These are phyloP conservation scores for Penicillium sp. DNA, from an alignment of 2,329 filamentous ascomycete genomes.

Conservation along the genomic window DNA sequence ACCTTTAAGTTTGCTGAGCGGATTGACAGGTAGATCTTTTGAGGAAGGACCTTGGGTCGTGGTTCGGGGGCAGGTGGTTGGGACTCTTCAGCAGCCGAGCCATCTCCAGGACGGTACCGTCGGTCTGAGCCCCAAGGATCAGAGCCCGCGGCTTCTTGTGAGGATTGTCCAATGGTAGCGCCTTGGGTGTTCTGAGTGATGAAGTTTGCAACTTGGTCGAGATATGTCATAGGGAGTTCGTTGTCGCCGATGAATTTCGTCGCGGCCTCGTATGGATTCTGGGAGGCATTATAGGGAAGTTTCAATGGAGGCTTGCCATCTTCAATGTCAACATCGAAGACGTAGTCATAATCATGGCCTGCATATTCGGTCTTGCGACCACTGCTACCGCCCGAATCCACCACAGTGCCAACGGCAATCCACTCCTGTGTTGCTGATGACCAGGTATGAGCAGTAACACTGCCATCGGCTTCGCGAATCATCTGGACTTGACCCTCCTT, in stretches of 20 bases:
- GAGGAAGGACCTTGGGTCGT: constrained; percentile 68
- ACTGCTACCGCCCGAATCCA: constrained; percentile 81
- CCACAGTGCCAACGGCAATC: constrained; percentile 90
- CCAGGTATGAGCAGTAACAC: constrained; percentile 86
- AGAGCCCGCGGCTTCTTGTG: constrained; percentile 51
- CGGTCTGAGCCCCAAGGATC: constrained; percentile 79
- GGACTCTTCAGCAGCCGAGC: constrained; percentile 35
- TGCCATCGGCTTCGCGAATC: constrained; percentile 79
- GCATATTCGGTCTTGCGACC: constrained; percentile 75
- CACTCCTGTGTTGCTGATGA: constrained; percentile 71
- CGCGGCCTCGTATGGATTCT: constrained; percentile 90
- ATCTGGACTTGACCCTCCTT: constrained; percentile 96
- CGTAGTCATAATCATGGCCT: constrained; percentile 90
- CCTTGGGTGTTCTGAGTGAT: constrained; percentile 89
- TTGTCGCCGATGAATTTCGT: constrained; percentile 89
- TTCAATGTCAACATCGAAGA: constrained; percentile 95
- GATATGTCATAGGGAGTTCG: constrained; percentile 80
- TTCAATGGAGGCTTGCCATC: constrained; percentile 91
- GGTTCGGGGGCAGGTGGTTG: constrained; percentile 36
- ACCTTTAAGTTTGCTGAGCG: constrained; percentile 68
- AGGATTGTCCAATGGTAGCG: constrained; percentile 70
- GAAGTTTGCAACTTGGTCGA: constrained; percentile 91
- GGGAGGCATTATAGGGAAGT: constrained; percentile 87
- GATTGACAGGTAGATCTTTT: constrained; percentile 77
- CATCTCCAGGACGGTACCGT: constrained; percentile 74